Conservation (phyloP, 2,329 filamentous ascomycete genomes). For the Decorospora gaudefroyi region DNA sequence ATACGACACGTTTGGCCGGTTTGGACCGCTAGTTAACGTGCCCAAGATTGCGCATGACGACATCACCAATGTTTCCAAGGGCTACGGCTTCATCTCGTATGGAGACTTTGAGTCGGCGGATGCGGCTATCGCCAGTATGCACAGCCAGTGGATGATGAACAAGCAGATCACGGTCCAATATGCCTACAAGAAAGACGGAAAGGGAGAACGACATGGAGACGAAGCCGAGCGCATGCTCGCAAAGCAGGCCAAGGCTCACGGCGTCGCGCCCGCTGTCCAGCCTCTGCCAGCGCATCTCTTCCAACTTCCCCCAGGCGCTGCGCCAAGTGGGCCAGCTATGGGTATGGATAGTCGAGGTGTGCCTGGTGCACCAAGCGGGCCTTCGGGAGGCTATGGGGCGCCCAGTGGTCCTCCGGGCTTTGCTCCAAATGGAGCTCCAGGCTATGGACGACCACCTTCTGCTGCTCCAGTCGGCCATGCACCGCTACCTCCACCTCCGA, state of each 20-base stretch:
- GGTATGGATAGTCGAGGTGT: constrained; percentile 42
- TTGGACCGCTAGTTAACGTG: constrained; percentile 79
- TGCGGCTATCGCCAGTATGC: constrained; percentile 87
- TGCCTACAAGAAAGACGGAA: constrained; percentile 98
- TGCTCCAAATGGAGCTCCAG: constrained; percentile 17
- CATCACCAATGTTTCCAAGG: constrained; percentile 78
- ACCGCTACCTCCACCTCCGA: constrained; percentile 63
- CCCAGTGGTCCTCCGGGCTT: constrained; percentile 50
- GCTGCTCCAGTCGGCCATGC: constrained; percentile 36
- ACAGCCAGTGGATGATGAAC: constrained; percentile 95
- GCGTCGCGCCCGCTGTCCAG: constrained; percentile 81
- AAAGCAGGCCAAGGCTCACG: constrained; percentile 89
- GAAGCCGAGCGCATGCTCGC: constrained; percentile 90
- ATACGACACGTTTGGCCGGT: constrained; percentile 92
- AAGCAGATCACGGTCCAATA: constrained; percentile 97
- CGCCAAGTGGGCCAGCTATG: constrained; percentile 46
- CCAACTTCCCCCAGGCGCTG: constrained; percentile 39
- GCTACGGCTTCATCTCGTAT: constrained; percentile 95
- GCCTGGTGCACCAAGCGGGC: constrained; percentile 47
- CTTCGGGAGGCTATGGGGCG: constrained; percentile 44
- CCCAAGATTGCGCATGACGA: constrained; percentile 92
- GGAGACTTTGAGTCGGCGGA: constrained; percentile 93
- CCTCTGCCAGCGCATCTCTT: constrained; percentile 76
- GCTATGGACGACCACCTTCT: constrained; percentile 31
- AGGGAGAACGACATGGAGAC: constrained; percentile 94